Evolutionary conservation across 2,329 filamentous ascomycete genomes (phyloP).

Genomic region (Chrysoporthe puriensis): DNA sequence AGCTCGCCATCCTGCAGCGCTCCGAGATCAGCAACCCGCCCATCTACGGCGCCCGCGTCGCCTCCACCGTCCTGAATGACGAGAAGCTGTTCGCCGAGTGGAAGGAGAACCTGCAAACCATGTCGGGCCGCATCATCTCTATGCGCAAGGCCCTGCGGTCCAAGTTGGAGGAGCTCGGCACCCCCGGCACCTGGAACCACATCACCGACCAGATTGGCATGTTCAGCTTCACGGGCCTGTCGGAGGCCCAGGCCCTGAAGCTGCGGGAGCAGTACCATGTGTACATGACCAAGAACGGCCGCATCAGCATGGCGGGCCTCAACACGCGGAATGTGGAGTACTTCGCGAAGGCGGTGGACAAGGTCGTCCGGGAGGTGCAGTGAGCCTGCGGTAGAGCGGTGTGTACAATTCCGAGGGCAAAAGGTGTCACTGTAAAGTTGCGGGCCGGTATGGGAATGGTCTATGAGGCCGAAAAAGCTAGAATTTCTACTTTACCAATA

Average conservation of each 20-base stretch:
- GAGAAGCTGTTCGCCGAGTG: slow-evolving; percentile 81
- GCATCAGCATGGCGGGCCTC: slow-evolving; percentile 97
- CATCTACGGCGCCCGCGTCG: slow-evolving; percentile 90
- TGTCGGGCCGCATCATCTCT: slow-evolving; percentile 92
- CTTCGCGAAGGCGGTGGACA: slow-evolving; percentile 86
- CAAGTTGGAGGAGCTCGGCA: slow-evolving; percentile 82
- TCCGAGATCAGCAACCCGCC: slow-evolving; percentile 98
- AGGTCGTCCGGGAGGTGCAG: slow-evolving; percentile 67
- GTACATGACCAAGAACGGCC: slow-evolving; percentile 97
- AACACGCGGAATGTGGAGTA: slow-evolving; percentile 93
- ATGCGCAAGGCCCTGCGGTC: slow-evolving; percentile 81
- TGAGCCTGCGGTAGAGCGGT: slow-evolving; percentile 22
- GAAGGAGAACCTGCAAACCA: slow-evolving; percentile 88
- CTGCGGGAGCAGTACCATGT: slow-evolving; percentile 73
- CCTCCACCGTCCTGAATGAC: slow-evolving; percentile 83
- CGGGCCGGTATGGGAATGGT: neutral
- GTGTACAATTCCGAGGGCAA: neutral
- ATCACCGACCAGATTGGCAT: slow-evolving; percentile 99
- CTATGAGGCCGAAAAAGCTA: neutral
- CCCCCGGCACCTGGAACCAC: slow-evolving; percentile 92
- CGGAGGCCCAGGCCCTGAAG: slow-evolving; percentile 72
- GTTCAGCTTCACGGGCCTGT: slow-evolving; percentile 92
- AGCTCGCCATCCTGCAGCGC: slow-evolving; percentile 91
- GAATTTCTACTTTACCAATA: neutral
- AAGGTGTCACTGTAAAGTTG: neutral